Conservation (phyloP, 495 filamentous ascomycete genomes). For the Lasiosphaeria ovina region DNA sequence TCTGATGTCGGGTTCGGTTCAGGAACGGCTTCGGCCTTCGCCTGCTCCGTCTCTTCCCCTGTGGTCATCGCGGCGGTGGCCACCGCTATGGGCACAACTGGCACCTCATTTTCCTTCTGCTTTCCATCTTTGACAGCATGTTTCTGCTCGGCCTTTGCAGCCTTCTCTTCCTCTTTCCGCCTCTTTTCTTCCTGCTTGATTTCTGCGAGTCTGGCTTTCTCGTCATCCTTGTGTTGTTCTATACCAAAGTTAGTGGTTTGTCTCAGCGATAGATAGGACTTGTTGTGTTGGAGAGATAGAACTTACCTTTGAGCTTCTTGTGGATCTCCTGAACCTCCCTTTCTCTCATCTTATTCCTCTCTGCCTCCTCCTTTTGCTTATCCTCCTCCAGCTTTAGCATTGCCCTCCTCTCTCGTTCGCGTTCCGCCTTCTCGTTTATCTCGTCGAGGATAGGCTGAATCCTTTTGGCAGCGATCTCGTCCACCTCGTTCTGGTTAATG, state of each 20-base stretch:
- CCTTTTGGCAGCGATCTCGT: constrained; percentile 72
- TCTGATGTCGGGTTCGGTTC: not conserved
- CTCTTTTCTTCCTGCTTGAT: constrained; percentile 51
- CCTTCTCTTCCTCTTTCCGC: constrained; percentile 52
- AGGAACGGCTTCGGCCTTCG: not conserved
- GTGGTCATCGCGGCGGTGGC: not conserved
- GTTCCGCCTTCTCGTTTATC: constrained; percentile 73
- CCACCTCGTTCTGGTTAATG: constrained; percentile 75
- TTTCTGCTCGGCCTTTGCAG: constrained; percentile 49
- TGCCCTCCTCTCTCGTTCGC: constrained; percentile 58
- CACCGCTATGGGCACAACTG: not conserved
- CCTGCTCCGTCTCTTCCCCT: constrained; percentile 7
- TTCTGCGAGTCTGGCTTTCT: constrained; percentile 45
- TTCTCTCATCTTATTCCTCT: constrained; percentile 43
- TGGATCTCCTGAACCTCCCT: constrained; percentile 45
- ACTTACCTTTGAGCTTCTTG: constrained; percentile 44
- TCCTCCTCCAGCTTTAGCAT: constrained; percentile 50
- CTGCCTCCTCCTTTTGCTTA: constrained; percentile 44
- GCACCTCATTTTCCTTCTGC: constrained; percentile 25
- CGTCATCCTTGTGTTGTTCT: constrained; percentile 53
- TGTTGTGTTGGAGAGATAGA: no score
- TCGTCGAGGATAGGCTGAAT: constrained; percentile 92
- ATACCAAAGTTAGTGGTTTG: constrained; percentile 13
- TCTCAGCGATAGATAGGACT: not conserved
- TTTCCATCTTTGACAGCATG: constrained; percentile 44